phyloP scores from a whole-genome alignment of 257 asterid genomes.

The Orobanche coerulescens region DNA sequence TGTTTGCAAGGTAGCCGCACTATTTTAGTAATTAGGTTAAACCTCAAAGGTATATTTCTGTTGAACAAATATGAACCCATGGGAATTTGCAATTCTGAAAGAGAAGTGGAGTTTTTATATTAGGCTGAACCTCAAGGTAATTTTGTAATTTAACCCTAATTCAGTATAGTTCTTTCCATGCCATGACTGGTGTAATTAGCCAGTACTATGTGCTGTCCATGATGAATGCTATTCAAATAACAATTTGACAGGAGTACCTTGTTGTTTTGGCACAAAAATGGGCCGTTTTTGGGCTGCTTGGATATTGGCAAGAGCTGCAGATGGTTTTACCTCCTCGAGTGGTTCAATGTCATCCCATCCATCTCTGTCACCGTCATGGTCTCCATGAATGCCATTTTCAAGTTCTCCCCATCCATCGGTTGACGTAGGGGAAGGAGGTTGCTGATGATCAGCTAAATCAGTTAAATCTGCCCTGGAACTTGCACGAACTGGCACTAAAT shows the following conservation, averaged over 20 bases:
- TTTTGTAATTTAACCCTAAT: neutral
- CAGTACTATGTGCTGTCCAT: neutral
- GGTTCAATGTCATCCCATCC: constrained; percentile 98
- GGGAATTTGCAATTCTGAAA: too few species aligned
- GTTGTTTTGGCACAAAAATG: constrained; percentile 57
- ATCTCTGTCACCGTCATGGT: constrained; percentile 45
- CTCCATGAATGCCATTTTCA: constrained; percentile 67
- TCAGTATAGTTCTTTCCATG: neutral
- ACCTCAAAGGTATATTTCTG: too few species aligned
- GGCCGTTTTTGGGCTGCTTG: constrained; percentile 93
- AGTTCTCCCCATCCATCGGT: constrained; percentile 97
- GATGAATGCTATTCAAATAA: neutral
- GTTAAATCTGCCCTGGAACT: constrained; percentile 44
- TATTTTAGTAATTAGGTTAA: neutral
- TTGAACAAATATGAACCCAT: too few species aligned
- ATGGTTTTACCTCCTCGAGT: constrained; percentile 62
- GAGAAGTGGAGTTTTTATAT: too few species aligned
- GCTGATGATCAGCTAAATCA: constrained; percentile 44
- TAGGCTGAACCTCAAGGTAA: neutral
- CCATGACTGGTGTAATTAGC: neutral
- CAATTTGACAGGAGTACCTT: constrained; percentile 42
- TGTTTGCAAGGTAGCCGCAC: too few species aligned
- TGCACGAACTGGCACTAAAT: constrained; percentile 39
- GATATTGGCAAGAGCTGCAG: constrained; percentile 76
- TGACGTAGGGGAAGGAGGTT: constrained; percentile 64